These are phyloP conservation scores for Kwoniella europaea DNA, from an alignment of 768 basidiomycete species.

Conservation along the genomic window DNA sequence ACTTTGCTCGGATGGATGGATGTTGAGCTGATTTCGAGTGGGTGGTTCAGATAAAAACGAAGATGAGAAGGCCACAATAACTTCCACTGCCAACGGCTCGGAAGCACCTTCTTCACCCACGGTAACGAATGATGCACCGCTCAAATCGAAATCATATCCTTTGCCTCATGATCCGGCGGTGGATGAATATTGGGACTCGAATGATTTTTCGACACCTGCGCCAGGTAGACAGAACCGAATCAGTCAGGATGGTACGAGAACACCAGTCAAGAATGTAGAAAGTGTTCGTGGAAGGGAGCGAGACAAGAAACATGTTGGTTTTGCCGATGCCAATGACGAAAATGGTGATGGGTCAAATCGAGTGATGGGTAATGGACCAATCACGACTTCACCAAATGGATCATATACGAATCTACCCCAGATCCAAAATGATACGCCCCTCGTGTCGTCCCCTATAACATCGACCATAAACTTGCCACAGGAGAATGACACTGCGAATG, in stretches of 20 bases:
- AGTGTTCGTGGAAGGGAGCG: neutral
- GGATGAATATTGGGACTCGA: constrained; percentile 15
- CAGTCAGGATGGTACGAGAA: no score
- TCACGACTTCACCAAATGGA: constrained; percentile 13
- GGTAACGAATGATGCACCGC: constrained; percentile 27
- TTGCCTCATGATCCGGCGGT: constrained; percentile 4
- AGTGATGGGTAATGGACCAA: neutral
- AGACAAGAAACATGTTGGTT: constrained; percentile 25
- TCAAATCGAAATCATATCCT: constrained; percentile 37
- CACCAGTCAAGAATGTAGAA: neutral
- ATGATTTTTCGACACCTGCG: neutral
- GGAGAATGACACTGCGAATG: neutral
- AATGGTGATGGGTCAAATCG: constrained; percentile 13
- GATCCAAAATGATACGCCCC: neutral
- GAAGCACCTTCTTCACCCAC: constrained; percentile 46
- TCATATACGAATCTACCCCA: neutral
- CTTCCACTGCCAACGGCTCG: constrained; percentile 31
- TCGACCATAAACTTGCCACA: constrained; percentile 8
- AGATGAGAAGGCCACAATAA: constrained; percentile 30
- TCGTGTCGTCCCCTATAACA: constrained; percentile 23
- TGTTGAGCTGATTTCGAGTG: neutral
- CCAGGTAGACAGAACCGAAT: neutral
- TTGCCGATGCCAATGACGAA: constrained; percentile 8
- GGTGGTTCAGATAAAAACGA: constrained; percentile 12
- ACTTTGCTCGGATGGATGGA: neutral